Evolutionary conservation across 257 asterid genomes (phyloP).

Genomic region (Fraxinus excelsior): DNA sequence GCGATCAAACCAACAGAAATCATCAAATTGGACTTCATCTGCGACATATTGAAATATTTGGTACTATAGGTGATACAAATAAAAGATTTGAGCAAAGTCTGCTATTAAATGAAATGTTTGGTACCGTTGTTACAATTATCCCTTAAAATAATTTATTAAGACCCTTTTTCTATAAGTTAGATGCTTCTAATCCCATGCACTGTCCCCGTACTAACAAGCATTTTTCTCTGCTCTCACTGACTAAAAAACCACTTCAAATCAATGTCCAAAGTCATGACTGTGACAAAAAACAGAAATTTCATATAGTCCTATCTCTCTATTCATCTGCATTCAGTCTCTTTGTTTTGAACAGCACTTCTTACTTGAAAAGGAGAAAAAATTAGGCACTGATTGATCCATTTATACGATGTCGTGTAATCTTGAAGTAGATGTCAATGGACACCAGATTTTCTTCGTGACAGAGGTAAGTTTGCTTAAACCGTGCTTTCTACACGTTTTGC

Average conservation of each 20-base stretch:
- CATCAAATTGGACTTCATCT: no score
- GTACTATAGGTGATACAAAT: no score
- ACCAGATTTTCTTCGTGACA: conserved; percentile 49
- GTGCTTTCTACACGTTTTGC: background rate
- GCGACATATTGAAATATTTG: no score
- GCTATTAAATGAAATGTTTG: no score
- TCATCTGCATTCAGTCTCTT: conserved; percentile 7
- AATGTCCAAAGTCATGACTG: background rate
- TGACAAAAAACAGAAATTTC: background rate
- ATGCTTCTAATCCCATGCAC: conserved; percentile 43
- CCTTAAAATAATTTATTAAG: background rate
- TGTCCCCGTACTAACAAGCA: conserved; percentile 34
- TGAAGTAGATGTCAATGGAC: conserved; percentile 69
- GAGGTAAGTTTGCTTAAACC: conserved; percentile 36
- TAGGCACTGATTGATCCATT: background rate
- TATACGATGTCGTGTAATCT: conserved; percentile 41
- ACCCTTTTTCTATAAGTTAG: conserved; percentile 17
- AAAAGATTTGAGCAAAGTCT: no score
- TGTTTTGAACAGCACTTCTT: background rate
- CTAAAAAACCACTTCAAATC: conserved; percentile 9
- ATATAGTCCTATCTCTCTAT: background rate
- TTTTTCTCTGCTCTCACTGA: conserved; percentile 28
- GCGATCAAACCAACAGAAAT: no score
- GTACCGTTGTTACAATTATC: no score
- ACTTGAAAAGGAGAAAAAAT: background rate